These are phyloP conservation scores for Panicum hallii DNA, from an alignment of 202 grass and related monocot genomes.

Conservation along the genomic window DNA sequence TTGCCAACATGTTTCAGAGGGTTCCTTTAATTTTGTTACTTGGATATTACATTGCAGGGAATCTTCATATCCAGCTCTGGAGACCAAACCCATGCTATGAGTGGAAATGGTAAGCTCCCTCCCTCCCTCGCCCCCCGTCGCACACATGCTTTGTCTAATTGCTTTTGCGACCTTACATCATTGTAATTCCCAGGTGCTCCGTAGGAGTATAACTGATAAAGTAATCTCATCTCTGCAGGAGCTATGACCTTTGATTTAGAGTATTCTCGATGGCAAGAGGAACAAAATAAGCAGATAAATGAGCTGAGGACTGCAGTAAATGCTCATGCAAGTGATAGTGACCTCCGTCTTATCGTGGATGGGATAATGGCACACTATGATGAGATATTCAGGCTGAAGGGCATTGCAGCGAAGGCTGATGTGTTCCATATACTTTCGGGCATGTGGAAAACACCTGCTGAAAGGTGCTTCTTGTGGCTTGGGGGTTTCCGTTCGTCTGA, in stretches of 20 bases:
- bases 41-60: slow-evolving; percentile 62
- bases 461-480: slow-evolving; percentile 93
- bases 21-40: slow-evolving; percentile 37
- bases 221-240: slow-evolving; percentile 52
- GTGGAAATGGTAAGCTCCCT: slow-evolving; percentile 75
- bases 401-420: slow-evolving; percentile 73
- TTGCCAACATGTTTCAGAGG: not conserved
- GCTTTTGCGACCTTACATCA: slow-evolving; percentile 10
- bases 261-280: slow-evolving; percentile 83
- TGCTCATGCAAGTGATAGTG: slow-evolving; percentile 86
- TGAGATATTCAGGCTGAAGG: slow-evolving; percentile 90
- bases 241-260: slow-evolving; percentile 90
- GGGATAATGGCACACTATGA: slow-evolving; percentile 87
- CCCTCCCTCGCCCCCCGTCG: not conserved
- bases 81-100: slow-evolving; percentile 88
- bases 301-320: slow-evolving; percentile 88
- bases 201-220: slow-evolving; percentile 25
- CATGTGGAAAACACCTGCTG: slow-evolving; percentile 96
- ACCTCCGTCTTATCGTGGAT: slow-evolving; percentile 74
- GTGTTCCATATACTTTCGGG: slow-evolving; percentile 94
- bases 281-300: slow-evolving; percentile 92
- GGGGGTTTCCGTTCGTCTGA: slow-evolving; percentile 90
- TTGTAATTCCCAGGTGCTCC: slow-evolving; percentile 10
- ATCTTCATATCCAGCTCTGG: slow-evolving; percentile 94
- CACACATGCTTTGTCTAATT: not conserved